phyloP scores from a whole-genome alignment of 345 rosid species.

The Noccaea caerulescens region DNA sequence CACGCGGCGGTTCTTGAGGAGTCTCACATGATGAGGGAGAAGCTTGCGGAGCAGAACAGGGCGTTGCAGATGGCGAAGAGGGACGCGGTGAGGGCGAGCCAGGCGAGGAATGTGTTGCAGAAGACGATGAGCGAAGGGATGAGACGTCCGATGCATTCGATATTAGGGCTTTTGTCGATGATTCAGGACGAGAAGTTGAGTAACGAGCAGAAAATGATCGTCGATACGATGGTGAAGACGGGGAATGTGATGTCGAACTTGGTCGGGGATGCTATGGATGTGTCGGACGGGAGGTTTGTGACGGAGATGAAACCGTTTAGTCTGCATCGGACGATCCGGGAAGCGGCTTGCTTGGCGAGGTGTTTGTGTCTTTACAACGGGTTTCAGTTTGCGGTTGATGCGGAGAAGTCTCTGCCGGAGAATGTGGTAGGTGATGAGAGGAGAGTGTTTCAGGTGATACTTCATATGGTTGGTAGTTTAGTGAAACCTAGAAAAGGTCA shows the following conservation, averaged over 20 bases:
- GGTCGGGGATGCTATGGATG: constrained; percentile 87
- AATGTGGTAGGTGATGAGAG: constrained; percentile 78
- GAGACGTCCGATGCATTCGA: constrained; percentile 92
- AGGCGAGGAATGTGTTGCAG: constrained; percentile 77
- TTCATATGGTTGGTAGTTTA: constrained; percentile 87
- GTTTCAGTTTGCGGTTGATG: constrained; percentile 61
- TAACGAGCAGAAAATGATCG: constrained; percentile 62
- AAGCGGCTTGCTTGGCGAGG: constrained; percentile 79
- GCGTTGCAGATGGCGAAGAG: constrained; percentile 67
- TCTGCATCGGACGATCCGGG: constrained; percentile 67
- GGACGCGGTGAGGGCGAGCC: constrained; percentile 88
- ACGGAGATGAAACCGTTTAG: constrained; percentile 64
- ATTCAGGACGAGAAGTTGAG: constrained; percentile 67
- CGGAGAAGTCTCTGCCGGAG: constrained; percentile 78
- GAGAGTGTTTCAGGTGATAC: constrained; percentile 83
- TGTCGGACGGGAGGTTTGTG: constrained; percentile 67
- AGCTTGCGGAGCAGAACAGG: constrained; percentile 85
- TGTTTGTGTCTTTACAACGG: constrained; percentile 77
- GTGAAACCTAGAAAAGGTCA: constrained; percentile 53
- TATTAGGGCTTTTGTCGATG: constrained; percentile 79
- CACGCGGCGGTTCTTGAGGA: constrained; percentile 97
- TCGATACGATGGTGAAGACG: constrained; percentile 80
- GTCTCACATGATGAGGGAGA: constrained; percentile 92
- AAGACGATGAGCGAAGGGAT: constrained; percentile 91
- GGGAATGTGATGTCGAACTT: constrained; percentile 75